Evolutionary conservation across 2,329 filamentous ascomycete genomes (phyloP).

Genomic region (Pyricularia pennisetigena): DNA sequence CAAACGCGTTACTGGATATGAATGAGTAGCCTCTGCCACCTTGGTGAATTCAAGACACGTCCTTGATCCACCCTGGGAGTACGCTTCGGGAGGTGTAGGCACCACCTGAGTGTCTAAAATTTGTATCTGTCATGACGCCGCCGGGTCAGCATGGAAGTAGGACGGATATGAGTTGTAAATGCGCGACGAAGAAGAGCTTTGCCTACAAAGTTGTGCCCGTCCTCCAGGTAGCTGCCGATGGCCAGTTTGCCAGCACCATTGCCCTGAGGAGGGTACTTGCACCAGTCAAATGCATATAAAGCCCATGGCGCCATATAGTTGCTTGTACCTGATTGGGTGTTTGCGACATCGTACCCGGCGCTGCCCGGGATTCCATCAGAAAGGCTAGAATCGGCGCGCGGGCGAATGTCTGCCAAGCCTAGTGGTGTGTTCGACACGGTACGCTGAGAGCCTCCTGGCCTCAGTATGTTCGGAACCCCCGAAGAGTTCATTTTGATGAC

Average conservation of each 20-base stretch:
- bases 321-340: constrained; percentile 63
- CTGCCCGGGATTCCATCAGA: constrained; percentile 59
- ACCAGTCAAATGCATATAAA: constrained; percentile 97
- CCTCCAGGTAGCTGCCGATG: constrained; percentile 91
- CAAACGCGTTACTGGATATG: constrained; percentile 91
- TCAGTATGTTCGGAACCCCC: constrained; percentile 46
- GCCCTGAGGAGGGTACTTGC: constrained; percentile 84
- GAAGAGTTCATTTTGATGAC: constrained; percentile 17
- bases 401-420: constrained; percentile 84
- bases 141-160: neutral
- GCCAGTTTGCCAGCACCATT: constrained; percentile 86
- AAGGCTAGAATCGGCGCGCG: constrained; percentile 72
- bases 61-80: constrained; percentile 59
- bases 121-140: constrained; percentile 62
- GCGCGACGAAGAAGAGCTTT: neutral
- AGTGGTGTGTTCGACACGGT: constrained; percentile 61
- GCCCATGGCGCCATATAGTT: constrained; percentile 94
- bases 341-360: constrained; percentile 52
- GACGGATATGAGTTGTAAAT: constrained; percentile 1
- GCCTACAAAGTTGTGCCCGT: constrained; percentile 92
- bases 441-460: constrained; percentile 48
- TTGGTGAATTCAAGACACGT: constrained; percentile 84
- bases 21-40: constrained; percentile 92
- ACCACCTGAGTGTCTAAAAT: constrained; percentile 81
- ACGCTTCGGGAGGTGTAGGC: constrained; percentile 59